Conservation (phyloP, 306 rosid species). For the Adenanthera pavonina region DNA sequence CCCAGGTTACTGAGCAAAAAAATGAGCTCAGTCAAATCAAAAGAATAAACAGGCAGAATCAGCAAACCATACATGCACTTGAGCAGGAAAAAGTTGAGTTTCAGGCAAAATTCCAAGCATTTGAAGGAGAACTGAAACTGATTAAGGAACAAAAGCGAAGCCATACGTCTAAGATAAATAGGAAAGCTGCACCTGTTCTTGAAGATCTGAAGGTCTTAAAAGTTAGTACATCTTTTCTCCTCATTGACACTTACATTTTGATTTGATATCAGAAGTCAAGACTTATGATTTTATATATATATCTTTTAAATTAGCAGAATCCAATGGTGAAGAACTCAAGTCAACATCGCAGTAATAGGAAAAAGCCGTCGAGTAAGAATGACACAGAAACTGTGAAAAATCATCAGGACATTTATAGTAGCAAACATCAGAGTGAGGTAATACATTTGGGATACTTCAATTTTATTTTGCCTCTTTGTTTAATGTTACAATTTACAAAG, state of each 20-base stretch:
- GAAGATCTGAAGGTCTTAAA: conserved; percentile 65
- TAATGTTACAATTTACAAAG: conserved; percentile 16
- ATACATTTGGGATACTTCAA: conserved; percentile 37
- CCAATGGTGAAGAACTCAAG: conserved; percentile 57
- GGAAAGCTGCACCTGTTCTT: conserved; percentile 49
- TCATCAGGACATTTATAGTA: conserved; percentile 49
- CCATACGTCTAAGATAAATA: conserved; percentile 43
- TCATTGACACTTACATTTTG: conserved; percentile 38
- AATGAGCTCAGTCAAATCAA: conserved; percentile 49
- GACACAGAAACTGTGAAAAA: conserved; percentile 59
- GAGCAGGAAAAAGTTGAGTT: conserved; percentile 57
- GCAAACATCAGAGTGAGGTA: conserved; percentile 69
- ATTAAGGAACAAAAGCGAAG: conserved; percentile 57
- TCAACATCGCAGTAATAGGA: conserved; percentile 57
- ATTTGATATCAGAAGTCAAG: conserved; percentile 10
- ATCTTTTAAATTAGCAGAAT: conserved; percentile 51
- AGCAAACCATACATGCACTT: conserved; percentile 53
- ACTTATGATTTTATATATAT: conserved; percentile 19
- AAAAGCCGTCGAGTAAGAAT: conserved; percentile 57
- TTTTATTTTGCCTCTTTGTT: conserved; percentile 38
- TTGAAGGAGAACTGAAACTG: conserved; percentile 57
- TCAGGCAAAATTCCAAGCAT: conserved; percentile 48
- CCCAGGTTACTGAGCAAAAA: conserved; percentile 45
- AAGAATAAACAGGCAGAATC: conserved; percentile 52
- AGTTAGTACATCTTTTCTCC: conserved; percentile 51